Evolutionary conservation across 768 basidiomycete species (phyloP), one percentile per base, ranked within the genome.

Genomic region (Serendipita sp.): DNA sequence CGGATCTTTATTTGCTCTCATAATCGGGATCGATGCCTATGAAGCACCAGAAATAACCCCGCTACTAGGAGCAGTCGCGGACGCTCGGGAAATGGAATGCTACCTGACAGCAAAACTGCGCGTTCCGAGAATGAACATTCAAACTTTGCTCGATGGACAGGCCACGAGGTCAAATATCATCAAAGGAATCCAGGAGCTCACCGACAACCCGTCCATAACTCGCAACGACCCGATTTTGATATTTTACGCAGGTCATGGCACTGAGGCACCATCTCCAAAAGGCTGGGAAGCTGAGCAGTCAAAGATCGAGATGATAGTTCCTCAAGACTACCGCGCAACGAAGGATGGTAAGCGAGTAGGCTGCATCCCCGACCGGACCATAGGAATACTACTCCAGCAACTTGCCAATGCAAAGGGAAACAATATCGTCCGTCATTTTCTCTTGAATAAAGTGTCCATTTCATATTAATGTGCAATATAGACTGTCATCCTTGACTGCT

Each of bases 401-500:
- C 78, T 88, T 45, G 74, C 77, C 16, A 72, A 73, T 23, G 74
- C 73, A 51, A 88, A 88, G 68, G 85, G 86, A 34, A 76, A 87
- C 71, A 88, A 88, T 66, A 81, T 88, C 72, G 79, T 77, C 48
- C 44, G 78, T 67, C 7, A 56, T 1, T 4, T 45, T 28, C 28
- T 44, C 16, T 30, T 16, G 2, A 63, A 30, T 4, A n/a, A 13
- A 23, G 36, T 18, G 16, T n/a, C 44, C 16, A 10, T 7, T 60
- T 34, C 23, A 1, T 23, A 7, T 10, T 46, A 16, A 16, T 63
- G 13, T 41, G 41, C 13, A 5, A 7, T 41, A 13, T 41, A 80
- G 79, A 84, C 85, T 1, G 71, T 87, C 65, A 77, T 87, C 64
- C 75, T 86, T 28, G 85, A 87, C 71, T 79, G 81, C 68, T 86